Evolutionary conservation across 2,329 filamentous ascomycete genomes (phyloP), one percentile per base, ranked within the genome.

Genomic region (Penicillium expansum): DNA sequence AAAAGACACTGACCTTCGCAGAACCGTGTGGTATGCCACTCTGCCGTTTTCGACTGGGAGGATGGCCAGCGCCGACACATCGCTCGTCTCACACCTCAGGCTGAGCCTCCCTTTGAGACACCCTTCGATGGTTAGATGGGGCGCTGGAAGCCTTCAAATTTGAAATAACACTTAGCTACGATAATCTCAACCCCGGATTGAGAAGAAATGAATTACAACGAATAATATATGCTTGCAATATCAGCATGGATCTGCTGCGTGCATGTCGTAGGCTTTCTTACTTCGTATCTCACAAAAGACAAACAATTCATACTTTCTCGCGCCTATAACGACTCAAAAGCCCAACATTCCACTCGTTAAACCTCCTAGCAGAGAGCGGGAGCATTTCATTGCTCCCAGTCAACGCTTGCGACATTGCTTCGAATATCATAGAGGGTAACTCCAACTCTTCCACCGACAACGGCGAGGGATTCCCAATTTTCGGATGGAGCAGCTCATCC

Each of bases 71-170:
- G 91, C 57, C 82, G 91, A 49, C 91, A 95, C 76, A 75, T 95
- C 60, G 91, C 90, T 5, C 83, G 91, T 42, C 88, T 95, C 68
- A 93, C 90, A 5, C 90, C 91, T 0, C 89, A 93, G 76, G 91
- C 90, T 1, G 91, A 95, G 79, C 74, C 78, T 58, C 90, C 90
- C 0, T 90, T 79, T 63, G 88, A 94, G 80, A 94, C 86, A 1
- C 83, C 85, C 0, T 85, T 80, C 62, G 72, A 74, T 22, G 68
- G 58, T 14, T 71, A 59, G 37, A 48, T 11, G 4, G 11, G 22
- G 32, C 42, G 20, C 30, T 52, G 39, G 30, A 29, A 52, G 30
- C 29, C 49, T 32, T 49, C 14, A 4, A 11, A 18, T 20, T 39
- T 27, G 20, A 9, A 49, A 49, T 30, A 16, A 32, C 18, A n/a